Base-by-base conservation (phyloP, 2,329 filamentous ascomycete genomes). In the Amylocarpus encephaloides region DNA sequence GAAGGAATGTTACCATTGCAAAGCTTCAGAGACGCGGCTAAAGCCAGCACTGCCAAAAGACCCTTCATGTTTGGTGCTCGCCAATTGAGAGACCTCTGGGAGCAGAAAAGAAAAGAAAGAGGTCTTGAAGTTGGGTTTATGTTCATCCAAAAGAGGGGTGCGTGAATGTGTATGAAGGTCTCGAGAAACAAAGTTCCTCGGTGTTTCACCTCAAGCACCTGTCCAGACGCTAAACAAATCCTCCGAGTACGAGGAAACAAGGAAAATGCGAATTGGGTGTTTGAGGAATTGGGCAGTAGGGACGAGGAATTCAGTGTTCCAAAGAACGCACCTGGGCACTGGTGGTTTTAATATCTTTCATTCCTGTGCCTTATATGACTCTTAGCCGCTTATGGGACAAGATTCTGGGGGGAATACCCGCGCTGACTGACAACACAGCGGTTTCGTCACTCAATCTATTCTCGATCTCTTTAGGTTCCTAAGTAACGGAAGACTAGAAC, bases 1-100 rank as follows among this genome's bases (percentile, higher is more conserved):
- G n/a, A 26, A 12, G 16, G 6, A 12, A 12, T 26, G n/a, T 41
- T 30, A 42, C 42, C 35, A 38, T 33, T 33, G 42, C 50, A 48
- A 16, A 43, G 15, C 6, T 36, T 30, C 38, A 45, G 30, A 30
- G 51, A 48, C 26, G 45, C 43, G 58, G 39, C 47, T 11, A 42
- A 39, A 13, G 43, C 46, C 44, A 52, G 42, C 13, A 13, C n/a
- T 35, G 40, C 34, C 9, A 49, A 44, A 18, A 49, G 29, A 16
- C 34, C 33, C 15, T 49, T 49, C 47, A 49, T 49, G 32, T 9
- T 39, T 4, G 41, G 13, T 19, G 10, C 16, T 18, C 7, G 12
- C 35, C 3, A 12, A 32, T 43, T n/a, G 6, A 39, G 18, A 6
- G 15, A 12, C 3, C 30, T n/a, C 30, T 13, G 3, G 2, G 10